Evolutionary conservation across 192 early-diverging fungal species (phyloP), one percentile per base, ranked within the genome.

Genomic region (Backusella westeae): DNA sequence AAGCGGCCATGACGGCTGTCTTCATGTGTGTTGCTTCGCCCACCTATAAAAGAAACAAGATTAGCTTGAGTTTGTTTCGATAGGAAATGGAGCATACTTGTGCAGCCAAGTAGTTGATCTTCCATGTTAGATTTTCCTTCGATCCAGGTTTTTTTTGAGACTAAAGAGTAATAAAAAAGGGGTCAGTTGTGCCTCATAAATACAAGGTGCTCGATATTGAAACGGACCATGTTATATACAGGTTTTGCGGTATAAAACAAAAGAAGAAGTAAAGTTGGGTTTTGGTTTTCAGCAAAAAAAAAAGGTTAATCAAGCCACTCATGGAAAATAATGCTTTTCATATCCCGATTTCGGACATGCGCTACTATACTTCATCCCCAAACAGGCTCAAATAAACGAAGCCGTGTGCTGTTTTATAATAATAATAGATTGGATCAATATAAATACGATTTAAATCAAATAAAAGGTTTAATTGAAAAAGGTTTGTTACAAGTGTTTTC

Each of bases 81-180:
- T 19, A 69, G n/a, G 17, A 17, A 21, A 17, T 17, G 35, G 59
- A n/a, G 26, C 32, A 67, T 77, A 80, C 82, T 72, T 83, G 75
- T 42, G 78, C 82, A 10, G 82, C 82, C 56, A 83, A 53, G n/a
- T 71, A 70, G n/a, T 79, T 80, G 72, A 83, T 83, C 69, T 83
- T 83, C 82, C 82, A 83, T 23, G 73, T 80, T 21, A 83, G 53
- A 41, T 83, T 83, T 65, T 83, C 78, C 35, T 83, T 83, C n/a
- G 49, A 23, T 59, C 56, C 56, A 26, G 44, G 68, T 26, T 72
- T 65, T 39, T 63, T 74, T 42, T 41, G 26, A 29, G 46, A 59
- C 53, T 74, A 63, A 4, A 5, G 23, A 7, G 19, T 19, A 38
- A 71, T 44, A 23, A 34, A 71, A 44, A 17, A 12, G 38, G 38